A percentile compares a stretch with the other conserved stretches of the same genome.
Evolutionary conservation across 768 basidiomycete species (phyloP).

Genomic region (Pleurotus tuoliensis): DNA sequence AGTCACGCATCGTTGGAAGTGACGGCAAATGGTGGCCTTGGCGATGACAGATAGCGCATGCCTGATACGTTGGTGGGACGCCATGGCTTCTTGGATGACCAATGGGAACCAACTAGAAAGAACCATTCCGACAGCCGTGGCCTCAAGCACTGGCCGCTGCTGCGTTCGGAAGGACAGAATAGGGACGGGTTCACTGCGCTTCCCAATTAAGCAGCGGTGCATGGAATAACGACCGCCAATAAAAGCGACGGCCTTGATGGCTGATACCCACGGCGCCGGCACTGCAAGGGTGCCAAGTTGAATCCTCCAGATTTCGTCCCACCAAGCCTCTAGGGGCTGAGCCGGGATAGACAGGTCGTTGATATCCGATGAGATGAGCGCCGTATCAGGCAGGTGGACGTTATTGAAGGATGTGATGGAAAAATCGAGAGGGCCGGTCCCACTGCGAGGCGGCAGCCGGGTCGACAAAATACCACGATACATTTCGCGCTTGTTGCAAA

Average conservation of each 20-base stretch:
- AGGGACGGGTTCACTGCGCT: conserved; percentile 36
- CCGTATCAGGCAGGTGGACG: conserved; percentile 45
- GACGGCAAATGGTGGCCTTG: conserved; percentile 53
- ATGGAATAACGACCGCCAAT: conserved; percentile 57
- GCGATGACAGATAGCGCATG: conserved; percentile 53
- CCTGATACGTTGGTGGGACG: conserved; percentile 43
- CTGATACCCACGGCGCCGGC: conserved; percentile 45
- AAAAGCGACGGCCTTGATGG: conserved; percentile 48
- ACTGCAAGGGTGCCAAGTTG: conserved; percentile 52
- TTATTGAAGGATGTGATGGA: conserved; percentile 54
- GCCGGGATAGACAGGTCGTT: conserved; percentile 34
- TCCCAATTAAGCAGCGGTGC: conserved; percentile 48
- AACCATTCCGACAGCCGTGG: conserved; percentile 48
- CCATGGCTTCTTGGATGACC: conserved; percentile 31
- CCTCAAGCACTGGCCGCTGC: conserved; percentile 54
- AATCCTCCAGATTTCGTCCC: conserved; percentile 52
- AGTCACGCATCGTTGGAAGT: conserved; percentile 45
- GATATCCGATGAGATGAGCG: conserved; percentile 44
- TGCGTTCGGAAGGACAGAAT: conserved; percentile 65
- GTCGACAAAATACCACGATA: conserved; percentile 47
- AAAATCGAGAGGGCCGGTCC: conserved; percentile 52
- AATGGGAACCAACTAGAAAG: conserved; percentile 44
- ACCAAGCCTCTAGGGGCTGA: conserved; percentile 46
- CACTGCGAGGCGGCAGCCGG: conserved; percentile 46
- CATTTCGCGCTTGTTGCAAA: conserved; percentile 52